Evolutionary conservation across 805 yeast species (phyloP).

Genomic region (Hanseniaspora nectarophila): DNA sequence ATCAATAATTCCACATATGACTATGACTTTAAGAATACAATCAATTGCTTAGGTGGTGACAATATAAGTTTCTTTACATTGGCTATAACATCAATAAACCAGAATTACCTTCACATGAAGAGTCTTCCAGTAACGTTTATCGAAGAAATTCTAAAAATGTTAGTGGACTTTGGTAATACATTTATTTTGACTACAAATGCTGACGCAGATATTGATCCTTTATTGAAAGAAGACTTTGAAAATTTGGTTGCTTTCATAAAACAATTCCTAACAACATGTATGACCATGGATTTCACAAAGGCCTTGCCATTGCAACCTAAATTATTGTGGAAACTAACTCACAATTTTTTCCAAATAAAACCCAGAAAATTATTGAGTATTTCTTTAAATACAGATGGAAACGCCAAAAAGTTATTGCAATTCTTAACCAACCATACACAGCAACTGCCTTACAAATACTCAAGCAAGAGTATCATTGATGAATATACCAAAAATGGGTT

Average conservation of each 20-base stretch:
- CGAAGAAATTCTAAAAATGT: slow-evolving; percentile 5
- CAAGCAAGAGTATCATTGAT: not conserved
- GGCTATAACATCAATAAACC: not conserved
- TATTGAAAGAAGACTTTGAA: slow-evolving; percentile 11
- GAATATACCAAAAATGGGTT: not conserved
- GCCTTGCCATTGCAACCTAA: slow-evolving; percentile 14
- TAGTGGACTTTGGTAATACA: slow-evolving; percentile 7
- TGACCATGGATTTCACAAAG: not conserved
- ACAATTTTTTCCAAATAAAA: slow-evolving; percentile 6
- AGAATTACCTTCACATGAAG: slow-evolving; percentile 3
- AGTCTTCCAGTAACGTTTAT: slow-evolving; percentile 13
- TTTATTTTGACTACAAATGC: not conserved
- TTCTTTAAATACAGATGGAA: not conserved
- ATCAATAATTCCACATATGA: not conserved
- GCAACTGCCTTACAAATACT: not conserved
- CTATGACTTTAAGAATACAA: slow-evolving; percentile 10
- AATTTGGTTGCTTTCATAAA: slow-evolving; percentile 8
- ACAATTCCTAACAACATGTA: slow-evolving; percentile 1
- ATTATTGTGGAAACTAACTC: slow-evolving; percentile 3
- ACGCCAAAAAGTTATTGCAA: not conserved
- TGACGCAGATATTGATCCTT: not conserved
- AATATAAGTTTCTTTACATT: slow-evolving; percentile 8
- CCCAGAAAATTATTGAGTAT: slow-evolving; percentile 14
- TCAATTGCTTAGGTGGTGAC: slow-evolving; percentile 1
- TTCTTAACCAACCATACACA: not conserved